Evolutionary conservation across 306 rosid species (phyloP), one percentile per base, ranked within the genome.

Genomic region (Gastrolobium villosum): DNA sequence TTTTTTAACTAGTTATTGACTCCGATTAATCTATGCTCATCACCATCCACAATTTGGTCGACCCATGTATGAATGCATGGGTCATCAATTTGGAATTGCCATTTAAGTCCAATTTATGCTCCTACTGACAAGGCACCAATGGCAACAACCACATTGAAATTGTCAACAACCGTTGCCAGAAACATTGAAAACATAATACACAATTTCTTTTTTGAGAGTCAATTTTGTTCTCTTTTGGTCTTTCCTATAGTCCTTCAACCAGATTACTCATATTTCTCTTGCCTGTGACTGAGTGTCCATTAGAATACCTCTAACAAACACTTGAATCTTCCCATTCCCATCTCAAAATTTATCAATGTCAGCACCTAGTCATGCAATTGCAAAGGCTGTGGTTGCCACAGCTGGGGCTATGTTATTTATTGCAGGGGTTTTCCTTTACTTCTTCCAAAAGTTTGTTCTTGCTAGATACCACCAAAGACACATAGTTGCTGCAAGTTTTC

Each of bases 101-200:
- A 35, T 67, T 66, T 28, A 41, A 63, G 68, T 59, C 49, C 65
- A 65, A 63, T 36, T 67, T 49, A 13, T 77, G 55, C 31, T 75
- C 35, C 64, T 50, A 31, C 80, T 82, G 34, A 72, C 59, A 54
- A 10, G 31, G 59, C 66, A 75, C 79, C 83, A 31, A 56, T 11
- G 64, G 72, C 88, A 86, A 66, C 94, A 60, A 82, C 90, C 86
- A 13, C 82, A 85, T 86, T 90, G 85, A 87, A 84, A 85, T 59
- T 81, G 67, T 81, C 91, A 80, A 52, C 86, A 70, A 73, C 83
- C 79, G 11, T 68, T 3, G 14, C 50, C 37, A 76, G 65, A 53
- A 37, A 70, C 39, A 65, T 15, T 45, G 8, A 53, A 39, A 83
- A 62, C 63, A 76, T 36, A 61, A 56, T 28, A 50, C 32, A 69